Base-by-base conservation (phyloP, 1,284 basidiomycete species). In the Laetiporus sulphureus region DNA sequence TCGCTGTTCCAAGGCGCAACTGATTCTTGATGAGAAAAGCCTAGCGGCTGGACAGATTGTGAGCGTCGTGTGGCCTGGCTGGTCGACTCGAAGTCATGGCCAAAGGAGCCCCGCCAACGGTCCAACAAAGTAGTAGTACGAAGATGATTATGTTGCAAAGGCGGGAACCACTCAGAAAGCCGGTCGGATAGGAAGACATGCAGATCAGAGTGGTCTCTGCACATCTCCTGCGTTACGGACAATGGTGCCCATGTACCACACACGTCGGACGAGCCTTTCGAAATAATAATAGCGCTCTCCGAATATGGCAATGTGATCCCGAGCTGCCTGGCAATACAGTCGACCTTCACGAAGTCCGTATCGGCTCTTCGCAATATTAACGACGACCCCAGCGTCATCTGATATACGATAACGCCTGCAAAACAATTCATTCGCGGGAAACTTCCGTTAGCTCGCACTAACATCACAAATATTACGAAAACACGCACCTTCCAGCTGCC, bases 291-390 rank as follows among this genome's bases (percentile, higher is more conserved):
- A 5, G 71, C 68, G 42, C 68, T 67, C 42, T 59, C 60, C 29
- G 61, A 45, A 3, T 66, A 55, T 7, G 69, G 66, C 32, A 56
- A 56, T 3, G 64, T 51, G 23, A 65, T 50, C 37, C 66, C 62
- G 39, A 73, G 60, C 46, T 63, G 62, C 39, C 68, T 65, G 15
- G 73, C 60, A 46, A 85, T 75, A 21, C 75, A 71, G 25, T 77
- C 70, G 33, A 83, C 65, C 56, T 85, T 83, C 50, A 85, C 81
- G 50, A 79, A 85, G 54, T 82, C 79, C 20, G 80, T 80, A 61
- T 85, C 82, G 40, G 83, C 75, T 42, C 83, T 74, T 50, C 82
- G 76, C 46, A 83, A 62, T 35, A 84, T 63, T 24, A 68, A 61
- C 32, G 66, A 66, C 11, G 69, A 59, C 32, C 72, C 76, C 6